A percentile compares a stretch with the other conserved stretches of the same genome.
Evolutionary conservation across 2,329 filamentous ascomycete genomes (phyloP).

Genomic region (Drechslerella stenobrocha): DNA sequence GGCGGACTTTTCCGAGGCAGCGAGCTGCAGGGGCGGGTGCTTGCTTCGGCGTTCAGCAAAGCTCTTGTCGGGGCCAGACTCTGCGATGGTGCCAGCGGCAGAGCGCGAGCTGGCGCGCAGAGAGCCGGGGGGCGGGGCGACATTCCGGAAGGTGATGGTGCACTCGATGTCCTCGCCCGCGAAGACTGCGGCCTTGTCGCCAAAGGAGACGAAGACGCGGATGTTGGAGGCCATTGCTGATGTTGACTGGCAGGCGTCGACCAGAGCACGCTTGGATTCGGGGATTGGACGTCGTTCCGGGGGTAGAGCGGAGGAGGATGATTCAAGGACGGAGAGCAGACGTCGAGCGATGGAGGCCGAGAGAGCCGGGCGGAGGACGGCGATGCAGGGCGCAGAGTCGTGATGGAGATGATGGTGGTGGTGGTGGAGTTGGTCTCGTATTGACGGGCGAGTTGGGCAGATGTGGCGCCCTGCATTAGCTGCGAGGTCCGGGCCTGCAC

Average conservation of each 20-base stretch:
- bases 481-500: too few relatives aligned
- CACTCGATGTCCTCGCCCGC: conserved; percentile 95
- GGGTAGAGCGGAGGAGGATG: too few relatives aligned
- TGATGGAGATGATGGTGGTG: too few relatives aligned
- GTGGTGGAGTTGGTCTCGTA: too few relatives aligned
- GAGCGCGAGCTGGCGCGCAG: conserved; percentile 53
- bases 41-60: conserved; percentile 44
- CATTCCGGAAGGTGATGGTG: conserved; percentile 93
- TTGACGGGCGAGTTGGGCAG: too few relatives aligned
- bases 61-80: conserved; percentile 20
- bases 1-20: conserved; percentile 45
- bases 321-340: too few relatives aligned
- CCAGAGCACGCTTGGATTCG: background rate
- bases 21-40: conserved; percentile 48
- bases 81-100: conserved; percentile 40
- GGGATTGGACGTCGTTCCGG: background rate
- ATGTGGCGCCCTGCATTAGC: too few relatives aligned
- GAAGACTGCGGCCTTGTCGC: conserved; percentile 83
- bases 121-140: conserved; percentile 60
- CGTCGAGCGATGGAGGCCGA: too few relatives aligned
- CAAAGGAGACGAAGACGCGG: conserved; percentile 93
- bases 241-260: background rate
- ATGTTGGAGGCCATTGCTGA: conserved; percentile 66
- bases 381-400: too few relatives aligned
- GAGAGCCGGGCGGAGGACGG: too few relatives aligned